Evolutionary conservation across 148 eudicot genomes (phyloP).

Genomic region (Salicornia ramosissima): DNA sequence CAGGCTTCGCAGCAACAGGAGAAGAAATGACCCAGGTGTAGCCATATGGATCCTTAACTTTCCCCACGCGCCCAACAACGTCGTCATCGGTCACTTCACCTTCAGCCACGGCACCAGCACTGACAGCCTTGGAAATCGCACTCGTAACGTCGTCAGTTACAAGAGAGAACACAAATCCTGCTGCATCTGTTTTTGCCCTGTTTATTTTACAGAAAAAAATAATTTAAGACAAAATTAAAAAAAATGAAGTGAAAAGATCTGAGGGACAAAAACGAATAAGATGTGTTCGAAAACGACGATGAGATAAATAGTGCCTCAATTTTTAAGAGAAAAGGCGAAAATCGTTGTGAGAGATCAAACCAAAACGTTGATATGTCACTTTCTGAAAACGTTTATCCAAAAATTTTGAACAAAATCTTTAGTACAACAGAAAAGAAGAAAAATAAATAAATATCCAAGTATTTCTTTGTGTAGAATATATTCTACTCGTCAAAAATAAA

Average conservation of each 20-base stretch:
- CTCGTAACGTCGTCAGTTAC: constrained; percentile 61
- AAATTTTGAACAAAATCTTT: not conserved
- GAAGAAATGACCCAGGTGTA: constrained; percentile 54
- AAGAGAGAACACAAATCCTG: constrained; percentile 39
- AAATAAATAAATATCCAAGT: too few species aligned
- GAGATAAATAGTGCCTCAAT: not conserved
- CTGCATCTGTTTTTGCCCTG: constrained; percentile 39
- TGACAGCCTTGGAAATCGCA: constrained; percentile 54
- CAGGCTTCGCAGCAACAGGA: constrained; percentile 30
- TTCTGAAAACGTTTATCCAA: not conserved
- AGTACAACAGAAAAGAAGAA: too few species aligned
- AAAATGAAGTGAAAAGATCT: constrained; percentile 9
- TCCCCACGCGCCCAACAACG: constrained; percentile 48
- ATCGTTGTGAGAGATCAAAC: not conserved
- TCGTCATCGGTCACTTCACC: constrained; percentile 51
- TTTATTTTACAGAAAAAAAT: not conserved
- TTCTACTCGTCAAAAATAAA: not conserved
- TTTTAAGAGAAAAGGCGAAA: not conserved
- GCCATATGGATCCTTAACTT: constrained; percentile 81
- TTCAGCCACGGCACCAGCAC: constrained; percentile 60
- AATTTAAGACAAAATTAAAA: not conserved
- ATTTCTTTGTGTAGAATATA: too few species aligned
- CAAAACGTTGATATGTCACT: not conserved
- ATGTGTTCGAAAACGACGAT: not conserved
- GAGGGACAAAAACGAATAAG: not conserved